phyloP scores from a whole-genome alignment of 75 land plant species.

The Pinus taeda region DNA sequence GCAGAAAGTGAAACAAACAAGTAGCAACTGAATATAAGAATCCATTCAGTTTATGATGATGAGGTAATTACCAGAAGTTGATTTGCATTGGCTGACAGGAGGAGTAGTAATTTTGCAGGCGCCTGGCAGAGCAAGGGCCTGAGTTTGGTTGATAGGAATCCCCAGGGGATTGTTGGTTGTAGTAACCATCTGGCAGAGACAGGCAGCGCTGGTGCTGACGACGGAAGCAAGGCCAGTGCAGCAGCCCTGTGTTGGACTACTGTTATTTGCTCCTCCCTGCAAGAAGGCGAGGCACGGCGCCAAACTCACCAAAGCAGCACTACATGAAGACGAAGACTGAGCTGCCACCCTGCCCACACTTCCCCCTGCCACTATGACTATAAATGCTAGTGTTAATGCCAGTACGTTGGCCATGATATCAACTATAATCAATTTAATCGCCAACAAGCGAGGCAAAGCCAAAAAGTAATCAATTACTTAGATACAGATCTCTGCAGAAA shows the following conservation, averaged over 20 bases:
- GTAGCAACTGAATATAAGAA: too few relatives aligned
- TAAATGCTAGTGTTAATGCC: not conserved
- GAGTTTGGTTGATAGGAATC: slow-evolving; percentile 47
- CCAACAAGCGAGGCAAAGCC: too few relatives aligned
- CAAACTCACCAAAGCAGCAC: slow-evolving; percentile 18
- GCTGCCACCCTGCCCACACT: not conserved
- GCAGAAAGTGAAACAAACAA: too few relatives aligned
- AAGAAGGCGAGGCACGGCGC: slow-evolving; percentile 24
- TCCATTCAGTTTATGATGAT: too few relatives aligned
- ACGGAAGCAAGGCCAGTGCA: slow-evolving; percentile 20
- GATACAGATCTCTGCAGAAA: too few relatives aligned
- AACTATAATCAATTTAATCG: too few relatives aligned
- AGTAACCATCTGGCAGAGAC: slow-evolving; percentile 26
- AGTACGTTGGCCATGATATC: too few relatives aligned
- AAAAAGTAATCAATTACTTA: too few relatives aligned
- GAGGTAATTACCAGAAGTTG: too few relatives aligned
- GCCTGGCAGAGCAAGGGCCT: slow-evolving; percentile 31
- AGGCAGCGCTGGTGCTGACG: slow-evolving; percentile 6
- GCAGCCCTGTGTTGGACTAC: slow-evolving; percentile 16
- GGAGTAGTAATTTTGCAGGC: slow-evolving; percentile 49
- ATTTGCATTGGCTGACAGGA: slow-evolving; percentile 25
- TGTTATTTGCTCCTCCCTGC: slow-evolving; percentile 10
- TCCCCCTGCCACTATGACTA: not conserved
- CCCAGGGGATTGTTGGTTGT: slow-evolving; percentile 18
- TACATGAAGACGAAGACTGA: slow-evolving; percentile 12